A percentile compares a stretch with the other conserved stretches of the same genome.
phyloP scores from a whole-genome alignment of 192 early-diverging fungal genomes.

The Coemansia brasiliensis region DNA sequence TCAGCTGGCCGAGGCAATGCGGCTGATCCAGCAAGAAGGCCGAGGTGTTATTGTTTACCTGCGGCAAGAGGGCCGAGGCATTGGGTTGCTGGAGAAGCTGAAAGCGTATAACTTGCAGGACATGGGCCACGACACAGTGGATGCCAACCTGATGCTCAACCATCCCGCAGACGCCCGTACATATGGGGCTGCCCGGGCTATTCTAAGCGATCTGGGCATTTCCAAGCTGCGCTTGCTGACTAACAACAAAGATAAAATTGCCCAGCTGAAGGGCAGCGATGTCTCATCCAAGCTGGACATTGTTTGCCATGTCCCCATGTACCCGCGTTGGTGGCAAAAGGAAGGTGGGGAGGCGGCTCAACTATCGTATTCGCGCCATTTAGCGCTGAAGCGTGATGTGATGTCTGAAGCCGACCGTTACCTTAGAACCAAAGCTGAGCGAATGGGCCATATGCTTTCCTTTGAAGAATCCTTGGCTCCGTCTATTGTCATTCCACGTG shows the following conservation, averaged over 20 bases:
- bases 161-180: constrained; percentile 93
- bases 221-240: constrained; percentile 79
- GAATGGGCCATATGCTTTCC: constrained; percentile 86
- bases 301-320: constrained; percentile 84
- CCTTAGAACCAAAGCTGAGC: constrained; percentile 82
- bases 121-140: constrained; percentile 89
- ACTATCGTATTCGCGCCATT: constrained; percentile 35
- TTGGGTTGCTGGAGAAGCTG: constrained; percentile 91
- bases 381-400: constrained; percentile 24
- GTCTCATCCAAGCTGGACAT: constrained; percentile 62
- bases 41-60: constrained; percentile 94
- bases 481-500: constrained; percentile 6
- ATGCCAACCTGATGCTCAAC: constrained; percentile 86
- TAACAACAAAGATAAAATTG: constrained; percentile 95
- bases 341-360: constrained; percentile 23
- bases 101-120: constrained; percentile 98
- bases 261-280: constrained; percentile 63
- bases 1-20: constrained; percentile 90
- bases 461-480: constrained; percentile 14
- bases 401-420: constrained; percentile 79
- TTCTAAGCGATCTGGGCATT: constrained; percentile 80
- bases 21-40: constrained; percentile 78
- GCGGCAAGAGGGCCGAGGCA: constrained; percentile 94
- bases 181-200: constrained; percentile 86
- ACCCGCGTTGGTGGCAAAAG: constrained; percentile 90